Percentiles rank a stretch among this genome's conserved stretches.
Conservation (phyloP, 2,329 filamentous ascomycete genomes). For the Diplodia intermedia region DNA sequence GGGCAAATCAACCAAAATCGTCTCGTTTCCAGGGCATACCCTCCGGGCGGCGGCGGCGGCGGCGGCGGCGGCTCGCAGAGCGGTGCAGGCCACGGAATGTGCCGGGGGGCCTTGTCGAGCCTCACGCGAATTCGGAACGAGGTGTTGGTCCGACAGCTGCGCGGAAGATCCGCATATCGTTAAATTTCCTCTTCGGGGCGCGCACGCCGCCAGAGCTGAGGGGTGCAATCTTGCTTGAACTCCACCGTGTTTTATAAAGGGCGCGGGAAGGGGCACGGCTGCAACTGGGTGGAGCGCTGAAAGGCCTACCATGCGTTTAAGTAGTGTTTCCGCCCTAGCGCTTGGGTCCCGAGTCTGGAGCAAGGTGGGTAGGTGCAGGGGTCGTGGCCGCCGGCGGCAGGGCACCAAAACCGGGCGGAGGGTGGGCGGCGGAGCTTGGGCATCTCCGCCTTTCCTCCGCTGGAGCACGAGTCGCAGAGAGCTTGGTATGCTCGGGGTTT, state of each 20-base stretch:
- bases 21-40: conserved; percentile 6
- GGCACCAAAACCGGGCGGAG: conserved; percentile 21
- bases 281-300: conserved; percentile 1
- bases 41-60: conserved; percentile 4
- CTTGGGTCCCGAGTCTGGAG: conserved; percentile 10
- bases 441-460: conserved; percentile 27
- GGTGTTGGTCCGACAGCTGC: conserved; percentile 18
- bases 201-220: neutral
- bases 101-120: conserved; percentile 29
- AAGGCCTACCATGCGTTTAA: conserved; percentile 9
- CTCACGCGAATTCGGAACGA: conserved; percentile 29
- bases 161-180: conserved; percentile 31
- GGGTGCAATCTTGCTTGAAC: neutral
- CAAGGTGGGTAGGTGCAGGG: conserved; percentile 6
- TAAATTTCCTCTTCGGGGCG: conserved; percentile 13
- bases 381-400: conserved; percentile 1
- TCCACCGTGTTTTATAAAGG: conserved; percentile 4
- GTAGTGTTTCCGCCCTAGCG: conserved; percentile 9
- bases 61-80: conserved; percentile 17
- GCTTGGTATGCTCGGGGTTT: conserved; percentile 26
- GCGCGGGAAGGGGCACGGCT: conserved; percentile 23
- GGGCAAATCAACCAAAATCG: conserved; percentile 18
- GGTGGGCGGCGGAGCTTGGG: conserved; percentile 22
- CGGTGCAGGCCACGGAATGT: conserved; percentile 22
- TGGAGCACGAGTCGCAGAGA: conserved; percentile 20